Base-by-base conservation (phyloP, 495 filamentous ascomycete genomes). In the Trichoderma orchidacearum region DNA sequence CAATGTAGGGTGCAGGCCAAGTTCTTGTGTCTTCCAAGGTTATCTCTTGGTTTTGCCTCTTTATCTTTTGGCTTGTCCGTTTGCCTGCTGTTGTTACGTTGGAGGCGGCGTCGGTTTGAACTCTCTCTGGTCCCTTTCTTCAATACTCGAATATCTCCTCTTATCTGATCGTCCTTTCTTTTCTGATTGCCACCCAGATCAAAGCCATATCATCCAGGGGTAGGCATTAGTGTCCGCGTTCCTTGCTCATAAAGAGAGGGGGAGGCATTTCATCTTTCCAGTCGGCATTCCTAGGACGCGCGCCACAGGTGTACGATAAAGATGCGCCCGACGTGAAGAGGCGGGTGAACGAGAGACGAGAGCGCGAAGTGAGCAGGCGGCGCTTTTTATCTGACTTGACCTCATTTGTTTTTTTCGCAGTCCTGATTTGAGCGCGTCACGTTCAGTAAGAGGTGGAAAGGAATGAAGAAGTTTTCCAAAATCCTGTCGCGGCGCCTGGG, bases 391-490 rank as follows among this genome's bases (percentile, higher is more conserved):
- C 8, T 23, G 11, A 11, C 32, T 35, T 13, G 32, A 35, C 32
- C 11, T 35, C 12, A 25, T 1, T 7, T 48, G 5, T 17, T 48
- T 48, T 13, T 28, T 7, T 48, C 17, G n/a, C n/a, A 5, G 9
- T 6, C 15, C 23, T 15, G 36, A 9, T 6, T 9, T 21, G 17
- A 5, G 23, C 36, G 6, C 8, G 27, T 23, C 32, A 11, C n/a
- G 5, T 9, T 35, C 3, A n/a, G n/a, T n/a, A 35, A 25, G 25
- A 50, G 25, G 45, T 23, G 25, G 18, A 23, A 50, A 8, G 41
- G 18, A 13, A 53, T 53, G 51, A 53, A 53, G 51, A 53, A 53
- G 27, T 53, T 53, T 23, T 30, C 51, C 51, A 53, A 53, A 28
- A 53, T 53, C 51, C n/a, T 53, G 28, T 53, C 51, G 28, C 51